Conservation (phyloP, 192 early-diverging fungal genomes). For the Coemansia sp. region DNA sequence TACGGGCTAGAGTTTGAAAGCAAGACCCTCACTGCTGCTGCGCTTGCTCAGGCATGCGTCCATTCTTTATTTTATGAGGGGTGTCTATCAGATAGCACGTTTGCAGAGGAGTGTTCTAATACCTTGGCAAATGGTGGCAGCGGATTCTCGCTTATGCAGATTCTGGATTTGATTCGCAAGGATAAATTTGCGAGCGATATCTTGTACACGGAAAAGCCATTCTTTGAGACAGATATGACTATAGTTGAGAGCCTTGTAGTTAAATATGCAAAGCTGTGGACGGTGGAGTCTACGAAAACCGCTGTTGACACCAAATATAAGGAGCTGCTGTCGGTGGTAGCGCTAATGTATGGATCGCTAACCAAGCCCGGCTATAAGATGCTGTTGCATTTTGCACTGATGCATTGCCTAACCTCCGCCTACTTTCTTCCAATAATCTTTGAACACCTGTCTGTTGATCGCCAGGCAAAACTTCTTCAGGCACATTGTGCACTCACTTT, state of each 20-base stretch:
- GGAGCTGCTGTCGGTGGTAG: slow-evolving; percentile 42
- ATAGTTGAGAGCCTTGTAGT: slow-evolving; percentile 12
- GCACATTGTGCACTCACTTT: slow-evolving; percentile 36
- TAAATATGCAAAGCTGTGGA: slow-evolving; percentile 51
- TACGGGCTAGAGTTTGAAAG: slow-evolving; percentile 63
- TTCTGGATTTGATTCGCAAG: slow-evolving; percentile 30
- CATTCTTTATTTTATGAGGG: slow-evolving; percentile 10
- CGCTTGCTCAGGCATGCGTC: slow-evolving; percentile 54
- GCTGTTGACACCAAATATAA: slow-evolving; percentile 38
- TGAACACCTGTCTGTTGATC: slow-evolving; percentile 32
- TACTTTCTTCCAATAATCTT: slow-evolving; percentile 54
- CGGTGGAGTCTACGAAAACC: slow-evolving; percentile 23
- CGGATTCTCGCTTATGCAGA: slow-evolving; percentile 32
- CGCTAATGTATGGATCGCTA: slow-evolving; percentile 38
- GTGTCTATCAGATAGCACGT: slow-evolving; percentile 16
- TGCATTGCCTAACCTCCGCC: slow-evolving; percentile 58
- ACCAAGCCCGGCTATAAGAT: slow-evolving; percentile 27
- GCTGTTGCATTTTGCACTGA: slow-evolving; percentile 35
- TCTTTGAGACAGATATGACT: slow-evolving; percentile 3
- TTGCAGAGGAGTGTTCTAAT: slow-evolving; percentile 15
- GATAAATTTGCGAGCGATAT: slow-evolving; percentile 31
- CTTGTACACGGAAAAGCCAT: background rate
- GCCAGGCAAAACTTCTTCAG: slow-evolving; percentile 47
- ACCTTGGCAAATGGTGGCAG: background rate
- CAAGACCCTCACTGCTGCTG: slow-evolving; percentile 55